phyloP scores from a whole-genome alignment of 371 early-diverging fungal species.

The Mortierella sp. region DNA sequence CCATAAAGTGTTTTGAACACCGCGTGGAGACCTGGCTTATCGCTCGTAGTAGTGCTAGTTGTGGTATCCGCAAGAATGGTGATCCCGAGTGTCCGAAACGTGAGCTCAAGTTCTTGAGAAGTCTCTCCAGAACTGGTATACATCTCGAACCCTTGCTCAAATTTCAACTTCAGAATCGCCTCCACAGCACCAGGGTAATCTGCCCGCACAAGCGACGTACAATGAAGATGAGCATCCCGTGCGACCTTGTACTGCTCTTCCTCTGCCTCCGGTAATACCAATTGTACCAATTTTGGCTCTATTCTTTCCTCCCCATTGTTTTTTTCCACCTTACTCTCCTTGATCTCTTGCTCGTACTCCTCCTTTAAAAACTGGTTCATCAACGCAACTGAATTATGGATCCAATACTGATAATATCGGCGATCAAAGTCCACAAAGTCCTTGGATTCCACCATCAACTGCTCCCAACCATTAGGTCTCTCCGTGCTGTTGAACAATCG shows the following conservation, averaged over 20 bases:
- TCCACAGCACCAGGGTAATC: slow-evolving; percentile 49
- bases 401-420: slow-evolving; percentile 26
- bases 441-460: slow-evolving; percentile 8
- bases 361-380: slow-evolving; percentile 23
- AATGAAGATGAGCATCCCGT: slow-evolving; percentile 24
- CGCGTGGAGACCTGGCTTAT: background rate
- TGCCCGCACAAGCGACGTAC: slow-evolving; percentile 23
- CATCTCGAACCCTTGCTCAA: slow-evolving; percentile 34
- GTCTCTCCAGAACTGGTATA: slow-evolving; percentile 45
- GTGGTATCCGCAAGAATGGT: background rate
- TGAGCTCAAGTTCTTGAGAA: slow-evolving; percentile 32
- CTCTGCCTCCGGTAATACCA: slow-evolving; percentile 31
- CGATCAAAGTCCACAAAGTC: slow-evolving; percentile 24
- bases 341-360: slow-evolving; percentile 19
- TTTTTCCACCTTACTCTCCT: background rate
- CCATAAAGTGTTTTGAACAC: slow-evolving; percentile 48
- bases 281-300: background rate
- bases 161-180: slow-evolving; percentile 33
- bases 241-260: slow-evolving; percentile 32
- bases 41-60: background rate
- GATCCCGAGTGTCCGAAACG: slow-evolving; percentile 34
- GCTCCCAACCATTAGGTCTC: background rate
- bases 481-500: slow-evolving; percentile 15
- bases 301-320: background rate
- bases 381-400: slow-evolving; percentile 5